A percentile compares a stretch with the other conserved stretches of the same genome.
phyloP scores from a whole-genome alignment of 129 eudicot genomes.

The Pulicaria dysenterica region DNA sequence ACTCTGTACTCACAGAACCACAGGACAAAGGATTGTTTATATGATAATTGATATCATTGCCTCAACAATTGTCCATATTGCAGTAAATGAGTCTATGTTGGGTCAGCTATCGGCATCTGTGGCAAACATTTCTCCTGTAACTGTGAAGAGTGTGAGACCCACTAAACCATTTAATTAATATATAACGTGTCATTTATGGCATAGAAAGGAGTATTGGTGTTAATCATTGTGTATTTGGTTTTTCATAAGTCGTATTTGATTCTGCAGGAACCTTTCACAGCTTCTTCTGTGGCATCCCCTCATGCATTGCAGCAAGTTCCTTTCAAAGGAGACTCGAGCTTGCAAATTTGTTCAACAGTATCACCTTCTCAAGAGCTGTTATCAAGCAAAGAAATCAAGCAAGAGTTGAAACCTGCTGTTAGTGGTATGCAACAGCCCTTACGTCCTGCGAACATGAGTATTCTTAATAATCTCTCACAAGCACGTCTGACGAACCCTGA shows the following conservation, averaged over 20 bases:
- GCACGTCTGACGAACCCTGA: slow-evolving; percentile 49
- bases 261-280: slow-evolving; percentile 70
- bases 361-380: slow-evolving; percentile 54
- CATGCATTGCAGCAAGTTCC: slow-evolving; percentile 29
- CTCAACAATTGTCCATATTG: slow-evolving; percentile 24
- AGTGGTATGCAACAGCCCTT: slow-evolving; percentile 45
- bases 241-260: not conserved
- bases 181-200: not conserved
- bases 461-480: slow-evolving; percentile 64
- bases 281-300: slow-evolving; percentile 43
- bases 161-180: slow-evolving; percentile 1
- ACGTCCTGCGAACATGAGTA: slow-evolving; percentile 52
- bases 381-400: slow-evolving; percentile 41
- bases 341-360: slow-evolving; percentile 60
- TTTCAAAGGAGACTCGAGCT: too few relatives aligned
- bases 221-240: slow-evolving; percentile 5
- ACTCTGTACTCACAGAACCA: not conserved
- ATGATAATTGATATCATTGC: not conserved
- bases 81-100: slow-evolving; percentile 52
- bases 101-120: slow-evolving; percentile 50
- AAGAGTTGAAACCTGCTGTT: slow-evolving; percentile 60
- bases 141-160: slow-evolving; percentile 67
- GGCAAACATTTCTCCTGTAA: slow-evolving; percentile 55
- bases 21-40: not conserved
- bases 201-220: not conserved